phyloP scores from a whole-genome alignment of 2,329 filamentous ascomycete genomes.

The Penicillium sp. region DNA sequence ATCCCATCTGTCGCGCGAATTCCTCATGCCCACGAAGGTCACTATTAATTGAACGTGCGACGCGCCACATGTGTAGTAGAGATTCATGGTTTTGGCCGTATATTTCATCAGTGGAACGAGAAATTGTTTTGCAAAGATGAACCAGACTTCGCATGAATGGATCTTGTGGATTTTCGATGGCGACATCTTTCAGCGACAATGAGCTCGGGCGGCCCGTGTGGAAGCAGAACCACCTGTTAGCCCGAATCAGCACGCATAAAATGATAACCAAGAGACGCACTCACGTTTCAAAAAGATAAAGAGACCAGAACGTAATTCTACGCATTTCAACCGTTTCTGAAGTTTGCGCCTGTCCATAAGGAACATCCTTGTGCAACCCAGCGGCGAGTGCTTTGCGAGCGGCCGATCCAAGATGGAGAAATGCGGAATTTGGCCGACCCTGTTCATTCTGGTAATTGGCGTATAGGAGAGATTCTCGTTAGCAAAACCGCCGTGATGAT shows the following conservation, averaged over 20 bases:
- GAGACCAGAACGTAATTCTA: conserved; percentile 41
- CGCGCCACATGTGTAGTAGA: conserved; percentile 38
- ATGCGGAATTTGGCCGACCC: conserved; percentile 46
- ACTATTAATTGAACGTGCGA: conserved; percentile 33
- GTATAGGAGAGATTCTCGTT: conserved; percentile 23
- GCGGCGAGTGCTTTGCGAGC: conserved; percentile 46
- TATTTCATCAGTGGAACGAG: conserved; percentile 44
- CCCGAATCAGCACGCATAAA: background rate
- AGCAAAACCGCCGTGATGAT: background rate
- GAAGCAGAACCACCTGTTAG: conserved; percentile 46
- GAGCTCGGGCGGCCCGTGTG: conserved; percentile 45
- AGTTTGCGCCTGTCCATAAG: conserved; percentile 29
- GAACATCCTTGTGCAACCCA: conserved; percentile 46
- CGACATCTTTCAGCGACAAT: conserved; percentile 38
- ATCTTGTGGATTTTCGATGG: conserved; percentile 41
- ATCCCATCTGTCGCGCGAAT: conserved; percentile 31
- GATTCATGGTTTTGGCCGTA: conserved; percentile 45
- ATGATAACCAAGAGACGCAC: conserved; percentile 3
- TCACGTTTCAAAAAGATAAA: conserved; percentile 49
- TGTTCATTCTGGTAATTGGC: conserved; percentile 48
- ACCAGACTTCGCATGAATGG: conserved; percentile 39
- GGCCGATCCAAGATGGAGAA: conserved; percentile 43
- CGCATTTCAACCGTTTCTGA: conserved; percentile 39
- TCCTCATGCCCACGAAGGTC: conserved; percentile 31
- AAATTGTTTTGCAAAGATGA: conserved; percentile 41